These are phyloP conservation scores for Blepharisma stoltei DNA, from an alignment of 73 alveolate genomes.

Conservation along the genomic window DNA sequence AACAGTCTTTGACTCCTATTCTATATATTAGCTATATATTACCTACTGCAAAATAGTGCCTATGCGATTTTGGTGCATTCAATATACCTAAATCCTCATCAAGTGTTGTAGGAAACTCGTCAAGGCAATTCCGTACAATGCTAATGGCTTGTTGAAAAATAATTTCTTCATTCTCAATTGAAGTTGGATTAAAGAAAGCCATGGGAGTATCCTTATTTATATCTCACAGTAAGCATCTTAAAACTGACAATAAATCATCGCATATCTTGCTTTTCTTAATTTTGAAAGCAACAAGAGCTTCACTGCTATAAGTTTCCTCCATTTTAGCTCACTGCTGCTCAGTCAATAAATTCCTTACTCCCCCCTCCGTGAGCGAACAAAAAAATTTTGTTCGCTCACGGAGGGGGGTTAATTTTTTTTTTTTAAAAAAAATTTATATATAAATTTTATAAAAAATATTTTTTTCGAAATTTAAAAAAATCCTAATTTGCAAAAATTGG, in stretches of 20 bases:
- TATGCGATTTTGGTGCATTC: neutral
- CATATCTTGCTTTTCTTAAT: neutral
- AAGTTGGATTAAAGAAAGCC: slow-evolving; percentile 5
- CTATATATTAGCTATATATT: too few relatives aligned
- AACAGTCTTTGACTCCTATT: too few relatives aligned
- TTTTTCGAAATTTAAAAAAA: too few relatives aligned
- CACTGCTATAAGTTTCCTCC: neutral
- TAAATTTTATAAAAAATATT: too few relatives aligned
- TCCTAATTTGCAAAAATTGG: too few relatives aligned
- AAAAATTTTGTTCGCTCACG: too few relatives aligned
- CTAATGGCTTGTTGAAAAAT: too few relatives aligned
- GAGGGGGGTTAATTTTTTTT: too few relatives aligned
- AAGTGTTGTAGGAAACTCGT: neutral
- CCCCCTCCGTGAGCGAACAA: too few relatives aligned
- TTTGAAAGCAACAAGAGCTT: neutral
- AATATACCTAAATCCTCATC: slow-evolving; percentile 8
- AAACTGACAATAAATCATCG: neutral
- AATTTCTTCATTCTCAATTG: too few relatives aligned
- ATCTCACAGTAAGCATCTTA: neutral
- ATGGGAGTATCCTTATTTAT: neutral
- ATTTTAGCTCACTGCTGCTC: neutral
- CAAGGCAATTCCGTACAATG: neutral
- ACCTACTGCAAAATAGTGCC: neutral
- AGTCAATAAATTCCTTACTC: neutral
- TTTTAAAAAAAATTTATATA: too few relatives aligned